Percentiles rank a stretch among this genome's conserved stretches.
Conservation (phyloP, 306 rosid species). For the Sicyos edulis region DNA sequence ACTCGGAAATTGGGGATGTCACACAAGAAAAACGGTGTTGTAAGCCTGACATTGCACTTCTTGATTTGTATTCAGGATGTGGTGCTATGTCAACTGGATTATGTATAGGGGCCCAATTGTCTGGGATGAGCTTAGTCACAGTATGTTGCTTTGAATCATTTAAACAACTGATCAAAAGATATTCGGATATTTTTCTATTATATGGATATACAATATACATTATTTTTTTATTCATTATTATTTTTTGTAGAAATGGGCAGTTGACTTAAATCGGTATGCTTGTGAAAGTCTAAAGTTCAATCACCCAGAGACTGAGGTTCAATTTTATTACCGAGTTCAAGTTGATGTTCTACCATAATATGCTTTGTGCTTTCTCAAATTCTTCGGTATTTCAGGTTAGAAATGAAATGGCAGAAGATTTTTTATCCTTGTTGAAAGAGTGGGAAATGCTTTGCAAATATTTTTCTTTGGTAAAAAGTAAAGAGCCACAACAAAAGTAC, state of each 20-base stretch:
- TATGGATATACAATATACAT: no score
- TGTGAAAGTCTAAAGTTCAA: slow-evolving; percentile 53
- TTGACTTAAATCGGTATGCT: slow-evolving; percentile 57
- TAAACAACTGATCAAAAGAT: background rate
- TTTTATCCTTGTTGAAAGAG: slow-evolving; percentile 45
- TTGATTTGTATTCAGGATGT: slow-evolving; percentile 78
- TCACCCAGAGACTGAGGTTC: slow-evolving; percentile 73
- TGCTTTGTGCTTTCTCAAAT: background rate
- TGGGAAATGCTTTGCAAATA: slow-evolving; percentile 58
- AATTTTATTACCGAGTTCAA: background rate
- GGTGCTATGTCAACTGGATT: slow-evolving; percentile 95
- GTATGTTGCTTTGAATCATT: slow-evolving; percentile 32
- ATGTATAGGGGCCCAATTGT: slow-evolving; percentile 56
- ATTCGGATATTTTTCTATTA: no score
- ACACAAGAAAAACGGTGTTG: background rate
- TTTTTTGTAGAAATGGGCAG: slow-evolving; percentile 65
- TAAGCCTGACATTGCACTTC: slow-evolving; percentile 37
- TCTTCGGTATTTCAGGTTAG: slow-evolving; percentile 46
- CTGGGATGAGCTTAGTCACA: slow-evolving; percentile 60
- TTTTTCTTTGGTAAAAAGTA: slow-evolving; percentile 33
- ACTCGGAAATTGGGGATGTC: slow-evolving; percentile 22
- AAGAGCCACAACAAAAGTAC: slow-evolving; percentile 35
- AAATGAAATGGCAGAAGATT: slow-evolving; percentile 68
- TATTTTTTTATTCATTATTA: no score
- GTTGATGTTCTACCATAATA: background rate